These are phyloP conservation scores for Phenoliferia sp. DNA, from an alignment of 1,284 basidiomycete genomes.

Conservation along the genomic window DNA sequence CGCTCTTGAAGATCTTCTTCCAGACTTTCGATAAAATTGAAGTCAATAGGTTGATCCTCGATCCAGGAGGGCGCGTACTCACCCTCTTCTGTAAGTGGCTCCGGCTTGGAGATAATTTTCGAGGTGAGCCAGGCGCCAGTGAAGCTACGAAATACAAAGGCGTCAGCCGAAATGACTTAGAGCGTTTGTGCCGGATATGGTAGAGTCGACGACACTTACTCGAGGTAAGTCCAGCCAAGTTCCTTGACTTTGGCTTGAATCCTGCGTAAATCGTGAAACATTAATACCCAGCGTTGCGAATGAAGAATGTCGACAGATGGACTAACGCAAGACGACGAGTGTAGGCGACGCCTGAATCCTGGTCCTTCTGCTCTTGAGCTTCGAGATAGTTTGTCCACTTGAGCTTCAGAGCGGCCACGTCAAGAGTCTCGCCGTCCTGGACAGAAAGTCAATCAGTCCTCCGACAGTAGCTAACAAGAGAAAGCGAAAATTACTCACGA, in stretches of 20 bases:
- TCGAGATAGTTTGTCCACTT: not conserved
- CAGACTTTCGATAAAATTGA: not conserved
- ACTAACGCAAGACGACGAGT: not conserved
- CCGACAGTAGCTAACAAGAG: not conserved
- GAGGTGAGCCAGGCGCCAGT: not conserved
- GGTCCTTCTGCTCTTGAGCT: too few relatives aligned
- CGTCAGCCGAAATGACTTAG: too few relatives aligned
- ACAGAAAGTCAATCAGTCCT: too few relatives aligned
- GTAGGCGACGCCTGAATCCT: not conserved
- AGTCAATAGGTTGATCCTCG: not conserved
- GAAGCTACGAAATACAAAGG: not conserved
- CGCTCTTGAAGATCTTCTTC: not conserved
- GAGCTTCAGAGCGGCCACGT: not conserved
- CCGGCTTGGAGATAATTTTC: not conserved
- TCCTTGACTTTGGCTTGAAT: not conserved
- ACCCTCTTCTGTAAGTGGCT: conserved; percentile 12
- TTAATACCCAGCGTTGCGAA: not conserved
- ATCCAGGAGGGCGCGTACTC: not conserved
- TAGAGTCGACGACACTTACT: not conserved
- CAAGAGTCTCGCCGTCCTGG: not conserved
- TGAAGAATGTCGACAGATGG: not conserved
- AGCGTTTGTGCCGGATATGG: too few relatives aligned
- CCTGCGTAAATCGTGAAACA: not conserved
- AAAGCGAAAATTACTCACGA: not conserved
- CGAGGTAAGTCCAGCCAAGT: not conserved